Evolutionary conservation across 2,329 filamentous ascomycete genomes (phyloP), one percentile per base, ranked within the genome.

Genomic region (Ascocoryne sarcoides): DNA sequence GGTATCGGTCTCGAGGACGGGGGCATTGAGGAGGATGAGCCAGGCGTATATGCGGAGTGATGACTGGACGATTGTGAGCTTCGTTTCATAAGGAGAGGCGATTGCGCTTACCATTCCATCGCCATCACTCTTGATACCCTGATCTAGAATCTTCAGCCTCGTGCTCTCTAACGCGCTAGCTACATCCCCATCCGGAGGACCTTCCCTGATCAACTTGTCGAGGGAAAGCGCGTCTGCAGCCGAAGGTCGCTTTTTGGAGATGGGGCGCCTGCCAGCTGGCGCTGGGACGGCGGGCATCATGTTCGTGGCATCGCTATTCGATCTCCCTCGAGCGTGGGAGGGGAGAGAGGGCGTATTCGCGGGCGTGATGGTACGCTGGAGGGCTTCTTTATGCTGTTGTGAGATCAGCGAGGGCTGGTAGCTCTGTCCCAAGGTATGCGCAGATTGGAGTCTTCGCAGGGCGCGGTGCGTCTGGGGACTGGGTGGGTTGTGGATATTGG

Each of bases 31-130:
- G 10, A 98, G 76, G 52, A 95, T 85, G 30, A 96, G 75, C 92
- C 92, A 98, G 50, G 94, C 78, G 62, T 98, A 96, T 60, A 96
- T 93, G 56, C 92, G 82, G 47, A 92, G 70, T 33, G 88, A 82
- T 15, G 92, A 98, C n/a, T 23, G 16, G 4, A 1, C 10, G 20
- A 17, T 36, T 10, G 36, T 50, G 47, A 52, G 45, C 42, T 47
- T 23, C 31, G 30, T 41, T 26, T 16, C 26, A 23, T 43, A 47
- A 12, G 28, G 40, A 15, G 14, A 21, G 14, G 37, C 30, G 26
- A 19, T 36, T 18, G 32, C 35, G 56, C 68, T 61, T 59, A 87
- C 83, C 83, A 88, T 89, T 69, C 84, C 84, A 62, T 90, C 84
- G 50, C 71, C 75, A 56, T 87, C 84, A 52, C 78, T 79, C 57